Conservation (phyloP, 1,284 basidiomycete genomes). For the Fistulinella staudtii region DNA sequence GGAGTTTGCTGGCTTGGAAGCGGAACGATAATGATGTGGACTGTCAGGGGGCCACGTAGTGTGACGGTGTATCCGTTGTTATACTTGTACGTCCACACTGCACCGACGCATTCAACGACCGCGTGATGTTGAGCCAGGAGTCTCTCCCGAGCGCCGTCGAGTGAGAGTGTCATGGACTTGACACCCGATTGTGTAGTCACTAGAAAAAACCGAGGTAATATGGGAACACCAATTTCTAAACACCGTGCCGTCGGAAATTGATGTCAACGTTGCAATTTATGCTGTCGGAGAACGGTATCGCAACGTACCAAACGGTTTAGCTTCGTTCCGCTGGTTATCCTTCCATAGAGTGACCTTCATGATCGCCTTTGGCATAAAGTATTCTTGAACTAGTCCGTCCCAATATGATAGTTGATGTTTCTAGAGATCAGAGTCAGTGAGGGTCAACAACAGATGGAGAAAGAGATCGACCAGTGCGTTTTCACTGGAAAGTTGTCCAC, state of each 20-base stretch:
- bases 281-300: slow-evolving; percentile 3
- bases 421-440: slow-evolving; percentile 30
- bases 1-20: slow-evolving; percentile 21
- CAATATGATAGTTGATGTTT: slow-evolving; percentile 63
- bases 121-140: slow-evolving; percentile 44
- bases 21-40: slow-evolving; percentile 48
- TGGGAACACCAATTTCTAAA: slow-evolving; percentile 69
- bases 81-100: slow-evolving; percentile 75
- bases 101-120: slow-evolving; percentile 62
- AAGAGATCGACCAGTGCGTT: slow-evolving; percentile 41
- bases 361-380: slow-evolving; percentile 59
- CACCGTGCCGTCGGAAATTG: slow-evolving; percentile 11
- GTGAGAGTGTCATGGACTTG: slow-evolving; percentile 65
- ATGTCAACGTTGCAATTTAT: slow-evolving; percentile 5
- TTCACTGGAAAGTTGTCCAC: slow-evolving; percentile 54
- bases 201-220: slow-evolving; percentile 77
- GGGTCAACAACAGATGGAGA: not conserved
- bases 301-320: slow-evolving; percentile 71
- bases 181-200: slow-evolving; percentile 78
- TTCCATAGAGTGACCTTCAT: slow-evolving; percentile 80
- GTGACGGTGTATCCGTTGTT: slow-evolving; percentile 70
- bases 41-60: slow-evolving; percentile 65
- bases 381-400: slow-evolving; percentile 56
- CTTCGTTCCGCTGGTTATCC: slow-evolving; percentile 68
- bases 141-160: slow-evolving; percentile 70